Percentiles rank a stretch among this genome's conserved stretches.
phyloP scores from a whole-genome alignment of 2,329 filamentous ascomycete genomes.

The Epichloe baconii region DNA sequence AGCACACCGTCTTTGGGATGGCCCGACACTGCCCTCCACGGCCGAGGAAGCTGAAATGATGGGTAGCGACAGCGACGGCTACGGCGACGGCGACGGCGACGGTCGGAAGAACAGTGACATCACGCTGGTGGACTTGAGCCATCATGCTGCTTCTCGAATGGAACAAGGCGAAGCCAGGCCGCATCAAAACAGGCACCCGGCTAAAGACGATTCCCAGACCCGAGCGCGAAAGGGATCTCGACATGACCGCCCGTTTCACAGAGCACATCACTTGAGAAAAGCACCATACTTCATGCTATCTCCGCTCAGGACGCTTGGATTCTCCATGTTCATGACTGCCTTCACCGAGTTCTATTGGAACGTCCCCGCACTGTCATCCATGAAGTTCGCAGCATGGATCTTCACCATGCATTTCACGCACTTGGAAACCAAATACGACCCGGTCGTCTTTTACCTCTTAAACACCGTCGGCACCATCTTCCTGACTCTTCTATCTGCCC shows the following conservation, averaged over 20 bases:
- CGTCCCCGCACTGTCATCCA: slow-evolving; percentile 30
- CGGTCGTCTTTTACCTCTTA: slow-evolving; percentile 27
- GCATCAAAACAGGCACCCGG: neutral
- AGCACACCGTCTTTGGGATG: slow-evolving; percentile 23
- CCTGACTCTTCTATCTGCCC: slow-evolving; percentile 28
- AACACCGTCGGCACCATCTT: slow-evolving; percentile 26
- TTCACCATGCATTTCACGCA: slow-evolving; percentile 12
- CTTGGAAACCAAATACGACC: slow-evolving; percentile 14
- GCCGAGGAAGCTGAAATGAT: slow-evolving; percentile 3
- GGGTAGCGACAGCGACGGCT: slow-evolving; percentile 7
- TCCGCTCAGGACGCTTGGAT: slow-evolving; percentile 33
- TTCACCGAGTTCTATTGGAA: slow-evolving; percentile 39
- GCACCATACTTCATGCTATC: slow-evolving; percentile 37
- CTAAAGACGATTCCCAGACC: slow-evolving; percentile 2
- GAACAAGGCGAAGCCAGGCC: slow-evolving; percentile 2
- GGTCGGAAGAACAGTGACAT: slow-evolving; percentile 14
- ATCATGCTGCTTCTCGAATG: slow-evolving; percentile 1
- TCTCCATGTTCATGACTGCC: slow-evolving; percentile 32
- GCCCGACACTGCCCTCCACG: slow-evolving; percentile 3
- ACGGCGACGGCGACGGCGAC: slow-evolving; percentile 9
- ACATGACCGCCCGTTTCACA: slow-evolving; percentile 43
- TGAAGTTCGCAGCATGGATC: slow-evolving; percentile 30
- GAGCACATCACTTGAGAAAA: slow-evolving; percentile 16
- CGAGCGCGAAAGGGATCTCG: slow-evolving; percentile 19
- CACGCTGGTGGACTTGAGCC: slow-evolving; percentile 10